These are phyloP conservation scores for Volvox africanus DNA, from an alignment of 139 green algal genomes.

Conservation along the genomic window DNA sequence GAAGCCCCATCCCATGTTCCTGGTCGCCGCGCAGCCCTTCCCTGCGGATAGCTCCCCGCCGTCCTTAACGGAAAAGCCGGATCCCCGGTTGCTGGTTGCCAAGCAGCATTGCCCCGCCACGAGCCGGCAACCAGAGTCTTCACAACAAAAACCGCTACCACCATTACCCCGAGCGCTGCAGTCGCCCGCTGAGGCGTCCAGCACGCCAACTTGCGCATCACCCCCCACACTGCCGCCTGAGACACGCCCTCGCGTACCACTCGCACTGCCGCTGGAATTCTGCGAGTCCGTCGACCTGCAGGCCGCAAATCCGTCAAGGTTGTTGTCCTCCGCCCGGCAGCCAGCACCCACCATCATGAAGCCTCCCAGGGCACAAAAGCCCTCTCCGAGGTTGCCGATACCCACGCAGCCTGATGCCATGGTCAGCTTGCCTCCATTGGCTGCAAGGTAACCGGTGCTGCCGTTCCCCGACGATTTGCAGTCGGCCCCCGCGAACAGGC, in stretches of 20 bases:
- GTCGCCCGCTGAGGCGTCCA: background rate
- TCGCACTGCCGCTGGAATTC: background rate
- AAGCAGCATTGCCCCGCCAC: background rate
- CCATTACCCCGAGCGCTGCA: background rate
- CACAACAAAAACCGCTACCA: background rate
- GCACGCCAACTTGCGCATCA: background rate
- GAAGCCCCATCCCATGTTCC: background rate
- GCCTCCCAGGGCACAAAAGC: background rate
- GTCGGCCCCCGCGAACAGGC: background rate
- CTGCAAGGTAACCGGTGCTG: background rate
- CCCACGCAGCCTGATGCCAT: background rate
- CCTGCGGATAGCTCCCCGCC: background rate
- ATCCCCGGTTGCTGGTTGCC: background rate
- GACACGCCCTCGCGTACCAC: background rate
- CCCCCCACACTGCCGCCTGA: background rate
- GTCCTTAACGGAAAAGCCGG: background rate
- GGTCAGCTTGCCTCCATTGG: background rate
- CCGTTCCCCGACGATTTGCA: background rate
- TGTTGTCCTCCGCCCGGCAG: background rate
- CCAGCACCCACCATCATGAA: background rate
- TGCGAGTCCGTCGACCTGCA: background rate
- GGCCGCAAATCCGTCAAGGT: background rate
- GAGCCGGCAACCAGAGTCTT: constrained; percentile 2
- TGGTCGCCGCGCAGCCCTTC: background rate
- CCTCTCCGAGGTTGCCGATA: background rate